Evolutionary conservation across 2,329 filamentous ascomycete species (phyloP).

Genomic region (Paecilomyces formosus): DNA sequence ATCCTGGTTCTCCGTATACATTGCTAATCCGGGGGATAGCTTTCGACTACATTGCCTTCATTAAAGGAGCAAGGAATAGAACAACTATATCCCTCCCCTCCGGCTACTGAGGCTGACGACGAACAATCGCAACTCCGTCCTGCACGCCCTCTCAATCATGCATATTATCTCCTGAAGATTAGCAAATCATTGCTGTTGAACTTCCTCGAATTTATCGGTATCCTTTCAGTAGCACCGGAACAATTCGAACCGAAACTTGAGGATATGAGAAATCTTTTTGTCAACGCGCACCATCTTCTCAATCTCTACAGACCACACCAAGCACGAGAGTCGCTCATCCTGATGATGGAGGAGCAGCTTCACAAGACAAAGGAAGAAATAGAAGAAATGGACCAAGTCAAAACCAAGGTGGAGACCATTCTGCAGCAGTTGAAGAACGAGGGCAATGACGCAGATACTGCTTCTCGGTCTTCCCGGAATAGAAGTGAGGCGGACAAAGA

Average conservation of each 20-base stretch:
- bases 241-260: conserved; percentile 64
- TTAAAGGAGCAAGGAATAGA: conserved; percentile 64
- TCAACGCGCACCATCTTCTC: conserved; percentile 87
- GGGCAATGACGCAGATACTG: conserved; percentile 14
- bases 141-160: conserved; percentile 42
- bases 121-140: conserved; percentile 30
- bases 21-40: conserved; percentile 19
- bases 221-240: conserved; percentile 60
- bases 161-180: conserved; percentile 62
- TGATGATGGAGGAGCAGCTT: conserved; percentile 80
- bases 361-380: conserved; percentile 68
- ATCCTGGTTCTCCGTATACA: background rate
- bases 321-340: conserved; percentile 76
- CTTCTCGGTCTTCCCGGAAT: conserved; percentile 1
- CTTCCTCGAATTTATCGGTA: conserved; percentile 75
- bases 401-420: conserved; percentile 55
- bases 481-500: conserved; percentile 4
- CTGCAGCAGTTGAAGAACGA: conserved; percentile 28
- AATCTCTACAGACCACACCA: conserved; percentile 95
- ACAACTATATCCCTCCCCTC: conserved; percentile 56
- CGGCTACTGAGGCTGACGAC: conserved; percentile 48
- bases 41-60: conserved; percentile 55
- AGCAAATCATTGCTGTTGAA: conserved; percentile 81
- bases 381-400: conserved; percentile 64
- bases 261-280: conserved; percentile 72